Conservation (phyloP, 441 rosid genomes). For the Eugenia klotzschiana region DNA sequence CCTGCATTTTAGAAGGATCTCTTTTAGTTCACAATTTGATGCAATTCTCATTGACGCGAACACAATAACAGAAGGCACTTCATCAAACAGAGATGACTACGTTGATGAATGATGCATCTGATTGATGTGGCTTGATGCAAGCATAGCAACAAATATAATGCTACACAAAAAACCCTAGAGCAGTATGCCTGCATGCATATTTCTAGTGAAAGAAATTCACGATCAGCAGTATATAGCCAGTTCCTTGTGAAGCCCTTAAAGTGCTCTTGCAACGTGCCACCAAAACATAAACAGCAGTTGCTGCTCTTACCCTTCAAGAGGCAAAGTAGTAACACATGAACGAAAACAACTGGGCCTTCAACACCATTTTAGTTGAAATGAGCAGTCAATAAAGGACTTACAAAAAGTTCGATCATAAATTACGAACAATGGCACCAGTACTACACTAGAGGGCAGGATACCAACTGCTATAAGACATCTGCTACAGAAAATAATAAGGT, state of each 20-base stretch:
- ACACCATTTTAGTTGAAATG: not conserved
- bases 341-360: not conserved
- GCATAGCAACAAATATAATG: not conserved
- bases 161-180: not conserved
- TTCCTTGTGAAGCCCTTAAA: not conserved
- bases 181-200: not conserved
- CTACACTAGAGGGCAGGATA: not conserved
- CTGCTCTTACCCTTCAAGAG: not conserved
- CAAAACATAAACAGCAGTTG: not conserved
- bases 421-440: not conserved
- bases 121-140: not conserved
- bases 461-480: not conserved
- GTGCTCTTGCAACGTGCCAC: not conserved
- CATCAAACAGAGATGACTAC: not conserved
- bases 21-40: not conserved
- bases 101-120: not conserved
- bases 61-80: not conserved
- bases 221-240: not conserved
- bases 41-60: not conserved
- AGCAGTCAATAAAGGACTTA: not conserved
- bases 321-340: not conserved
- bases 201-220: not conserved
- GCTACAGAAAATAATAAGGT: not conserved
- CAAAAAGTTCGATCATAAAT: not conserved
- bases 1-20: conserved; percentile 41